phyloP scores from a whole-genome alignment of 768 basidiomycete species.

The Pulveroboletus frians region DNA sequence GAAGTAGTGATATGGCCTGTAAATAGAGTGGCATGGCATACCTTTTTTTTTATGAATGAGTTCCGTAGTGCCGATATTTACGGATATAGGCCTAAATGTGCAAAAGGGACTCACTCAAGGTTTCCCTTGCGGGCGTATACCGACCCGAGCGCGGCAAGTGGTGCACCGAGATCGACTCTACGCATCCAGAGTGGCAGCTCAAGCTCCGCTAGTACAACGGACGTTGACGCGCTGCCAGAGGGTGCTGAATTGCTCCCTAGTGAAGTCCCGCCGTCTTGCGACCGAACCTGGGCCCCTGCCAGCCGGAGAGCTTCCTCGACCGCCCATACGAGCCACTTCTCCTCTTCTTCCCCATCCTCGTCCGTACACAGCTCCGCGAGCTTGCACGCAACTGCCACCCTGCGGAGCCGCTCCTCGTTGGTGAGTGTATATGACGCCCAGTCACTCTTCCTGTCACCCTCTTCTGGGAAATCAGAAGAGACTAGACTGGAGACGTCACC shows the following conservation, averaged over 20 bases:
- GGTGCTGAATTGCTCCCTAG: not conserved
- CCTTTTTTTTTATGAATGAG: constrained; percentile 28
- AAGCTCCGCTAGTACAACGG: constrained; percentile 44
- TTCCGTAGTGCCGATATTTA: not conserved
- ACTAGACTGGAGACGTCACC: not conserved
- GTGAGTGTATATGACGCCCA: constrained; percentile 28
- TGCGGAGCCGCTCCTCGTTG: constrained; percentile 38
- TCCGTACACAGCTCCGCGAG: constrained; percentile 38
- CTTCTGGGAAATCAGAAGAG: constrained; percentile 2
- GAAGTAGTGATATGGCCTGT: constrained; percentile 56
- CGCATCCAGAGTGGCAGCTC: constrained; percentile 57
- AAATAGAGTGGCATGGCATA: constrained; percentile 63
- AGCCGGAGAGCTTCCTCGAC: constrained; percentile 41
- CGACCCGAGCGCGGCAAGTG: constrained; percentile 60
- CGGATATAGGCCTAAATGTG: not conserved
- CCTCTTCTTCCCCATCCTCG: constrained; percentile 34
- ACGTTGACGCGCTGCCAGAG: not conserved
- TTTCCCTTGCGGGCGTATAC: constrained; percentile 56
- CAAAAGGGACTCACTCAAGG: constrained; percentile 30
- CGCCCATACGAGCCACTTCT: constrained; percentile 39
- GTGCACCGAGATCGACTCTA: constrained; percentile 57
- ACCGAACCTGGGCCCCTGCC: constrained; percentile 5
- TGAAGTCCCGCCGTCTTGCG: not conserved
- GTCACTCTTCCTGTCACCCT: not conserved
- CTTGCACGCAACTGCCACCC: constrained; percentile 42